These are phyloP conservation scores for Perkinsus chesapeaki DNA, from an alignment of 169 alveolate species.

Conservation along the genomic window DNA sequence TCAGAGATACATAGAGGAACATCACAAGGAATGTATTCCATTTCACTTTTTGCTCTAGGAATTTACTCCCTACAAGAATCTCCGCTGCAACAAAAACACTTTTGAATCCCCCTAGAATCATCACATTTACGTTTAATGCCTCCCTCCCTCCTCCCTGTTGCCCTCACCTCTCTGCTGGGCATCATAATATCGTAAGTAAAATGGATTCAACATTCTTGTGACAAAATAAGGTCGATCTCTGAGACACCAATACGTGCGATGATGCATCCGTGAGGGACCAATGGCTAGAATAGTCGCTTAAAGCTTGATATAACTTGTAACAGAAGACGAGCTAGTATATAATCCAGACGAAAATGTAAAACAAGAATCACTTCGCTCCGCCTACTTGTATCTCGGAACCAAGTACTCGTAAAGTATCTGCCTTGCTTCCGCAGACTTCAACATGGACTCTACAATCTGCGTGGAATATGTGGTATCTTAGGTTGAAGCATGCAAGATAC, in stretches of 20 bases:
- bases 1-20: no score
- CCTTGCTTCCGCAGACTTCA: conserved; percentile 62
- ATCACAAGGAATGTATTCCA: no score
- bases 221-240: not conserved
- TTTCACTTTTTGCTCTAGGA: no score
- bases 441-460: conserved; percentile 58
- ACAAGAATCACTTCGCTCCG: conserved; percentile 20
- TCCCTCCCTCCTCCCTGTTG: no score
- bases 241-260: not conserved
- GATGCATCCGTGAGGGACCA: no score
- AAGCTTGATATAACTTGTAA: no score
- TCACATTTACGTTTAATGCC: no score
- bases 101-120: no score
- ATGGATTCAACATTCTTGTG: not conserved
- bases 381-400: conserved; percentile 51
- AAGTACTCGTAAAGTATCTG: conserved; percentile 49
- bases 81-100: no score
- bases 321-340: no score
- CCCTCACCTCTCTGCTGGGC: not conserved
- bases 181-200: not conserved
- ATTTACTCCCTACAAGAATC: no score
- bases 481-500: not conserved
- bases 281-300: no score
- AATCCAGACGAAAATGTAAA: conserved; percentile 48
- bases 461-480: conserved; percentile 44